Evolutionary conservation across 2,329 filamentous ascomycete genomes (phyloP), one percentile per base, ranked within the genome.

Genomic region (Aureobasidium lini): DNA sequence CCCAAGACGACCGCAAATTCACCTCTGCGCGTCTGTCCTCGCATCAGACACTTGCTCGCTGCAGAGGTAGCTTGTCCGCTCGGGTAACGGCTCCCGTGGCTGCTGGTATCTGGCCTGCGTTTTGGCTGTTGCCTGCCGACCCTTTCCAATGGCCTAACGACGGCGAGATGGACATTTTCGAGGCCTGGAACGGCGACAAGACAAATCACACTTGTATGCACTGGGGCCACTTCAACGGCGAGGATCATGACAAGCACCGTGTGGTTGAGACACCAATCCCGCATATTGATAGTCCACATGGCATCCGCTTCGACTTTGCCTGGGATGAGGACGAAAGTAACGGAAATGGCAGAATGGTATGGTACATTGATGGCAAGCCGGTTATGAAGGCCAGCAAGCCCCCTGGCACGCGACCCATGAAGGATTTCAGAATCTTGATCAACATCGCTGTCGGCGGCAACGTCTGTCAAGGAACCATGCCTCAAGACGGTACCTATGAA

Each of bases 391-490:
- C 75, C 0, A 65, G 68, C 2, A 79, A 83, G 28, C 82, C 82
- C 0, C 64, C 66, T 1, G 81, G 81, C 0, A 83, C 79, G 2
- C 71, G 82, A 11, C 74, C 77, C 6, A 75, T 85, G 70, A 76
- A 79, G 59, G 82, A 84, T 29, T 84, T 78, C 70, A 77, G 76
- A 16, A 71, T 85, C 8, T 69, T 84, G 61, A 75, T 85, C 16
- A 85, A 85, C 60, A 75, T 85, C n/a, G 82, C 82, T 1, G 84
- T 85, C 79, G 82, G 82, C 0, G 82, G 82, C 0, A 83, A 81
- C 61, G 82, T 84, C 5, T 84, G 81, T 63, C 69, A 75, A 15
- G 81, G 80, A 0, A 76, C 75, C 65, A 69, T 74, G 13, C 82
- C 82, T 0, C 68, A 65, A 0, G 77, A 84, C 63, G 82, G 82